Evolutionary conservation across 2,329 filamentous ascomycete species (phyloP).

Genomic region (Ampelomyces quisqualis): DNA sequence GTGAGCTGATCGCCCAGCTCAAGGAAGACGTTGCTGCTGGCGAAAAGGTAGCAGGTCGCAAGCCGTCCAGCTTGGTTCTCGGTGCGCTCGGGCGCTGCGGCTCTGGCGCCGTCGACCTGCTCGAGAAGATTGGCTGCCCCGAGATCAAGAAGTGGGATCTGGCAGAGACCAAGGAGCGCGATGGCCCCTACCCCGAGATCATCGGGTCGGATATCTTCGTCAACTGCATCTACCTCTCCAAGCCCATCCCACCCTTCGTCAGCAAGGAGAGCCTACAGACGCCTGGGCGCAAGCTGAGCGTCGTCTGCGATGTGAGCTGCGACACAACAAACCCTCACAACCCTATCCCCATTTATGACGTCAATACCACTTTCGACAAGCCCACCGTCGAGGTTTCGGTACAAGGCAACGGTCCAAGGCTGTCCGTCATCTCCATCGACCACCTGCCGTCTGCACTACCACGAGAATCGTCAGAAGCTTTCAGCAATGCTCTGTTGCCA

Average conservation of each 20-base stretch:
- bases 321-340: conserved; percentile 74
- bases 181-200: conserved; percentile 78
- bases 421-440: conserved; percentile 72
- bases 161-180: conserved; percentile 65
- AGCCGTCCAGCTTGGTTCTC: conserved; percentile 78
- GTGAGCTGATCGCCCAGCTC: conserved; percentile 69
- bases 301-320: conserved; percentile 58
- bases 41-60: conserved; percentile 64
- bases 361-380: conserved; percentile 82
- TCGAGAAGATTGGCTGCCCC: conserved; percentile 70
- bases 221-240: conserved; percentile 71
- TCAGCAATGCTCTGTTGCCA: conserved; percentile 75
- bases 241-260: conserved; percentile 79
- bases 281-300: conserved; percentile 70
- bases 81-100: conserved; percentile 79
- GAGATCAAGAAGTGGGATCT: conserved; percentile 76
- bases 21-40: conserved; percentile 69
- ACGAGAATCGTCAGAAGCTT: conserved; percentile 82
- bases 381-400: conserved; percentile 78
- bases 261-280: conserved; percentile 67
- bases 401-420: conserved; percentile 56
- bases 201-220: conserved; percentile 59
- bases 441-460: conserved; percentile 65
- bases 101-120: conserved; percentile 78
- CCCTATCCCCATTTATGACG: conserved; percentile 76